Evolutionary conservation across 2,329 filamentous ascomycete genomes (phyloP).

Genomic region (Aspergillus texensis): DNA sequence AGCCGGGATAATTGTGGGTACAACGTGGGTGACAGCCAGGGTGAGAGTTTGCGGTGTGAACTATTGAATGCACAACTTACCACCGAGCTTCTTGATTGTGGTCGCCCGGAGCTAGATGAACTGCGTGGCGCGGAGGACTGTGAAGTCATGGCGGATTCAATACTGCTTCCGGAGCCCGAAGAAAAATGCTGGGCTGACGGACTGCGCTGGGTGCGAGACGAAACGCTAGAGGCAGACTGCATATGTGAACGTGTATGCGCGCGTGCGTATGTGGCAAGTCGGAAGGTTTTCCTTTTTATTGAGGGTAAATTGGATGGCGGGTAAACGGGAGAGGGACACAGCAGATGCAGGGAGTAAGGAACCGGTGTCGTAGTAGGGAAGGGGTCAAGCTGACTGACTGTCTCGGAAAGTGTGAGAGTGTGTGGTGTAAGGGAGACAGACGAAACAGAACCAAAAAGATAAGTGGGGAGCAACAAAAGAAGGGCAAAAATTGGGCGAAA

Average conservation of each 20-base stretch:
- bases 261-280: neutral
- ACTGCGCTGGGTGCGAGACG: constrained; percentile 54
- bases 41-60: neutral
- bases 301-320: neutral
- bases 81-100: constrained; percentile 59
- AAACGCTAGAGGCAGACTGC: constrained; percentile 24
- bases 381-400: constrained; percentile 12
- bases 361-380: constrained; percentile 7
- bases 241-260: constrained; percentile 16
- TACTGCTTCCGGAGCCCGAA: constrained; percentile 52
- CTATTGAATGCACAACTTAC: constrained; percentile 50
- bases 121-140: constrained; percentile 62
- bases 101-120: constrained; percentile 68
- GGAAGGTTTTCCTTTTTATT: constrained; percentile 6
- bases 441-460: neutral
- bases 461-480: constrained; percentile 7
- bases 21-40: constrained; percentile 9
- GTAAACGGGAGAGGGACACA: constrained; percentile 7
- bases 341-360: constrained; percentile 15
- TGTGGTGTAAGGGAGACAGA: constrained; percentile 20
- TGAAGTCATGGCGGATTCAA: constrained; percentile 53
- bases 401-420: constrained; percentile 3
- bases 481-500: constrained; percentile 5
- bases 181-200: constrained; percentile 31
- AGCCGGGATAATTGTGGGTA: constrained; percentile 13